These are phyloP conservation scores for Pyrenochaeta sp. DNA, from an alignment of 2,329 filamentous ascomycete species.

Conservation along the genomic window DNA sequence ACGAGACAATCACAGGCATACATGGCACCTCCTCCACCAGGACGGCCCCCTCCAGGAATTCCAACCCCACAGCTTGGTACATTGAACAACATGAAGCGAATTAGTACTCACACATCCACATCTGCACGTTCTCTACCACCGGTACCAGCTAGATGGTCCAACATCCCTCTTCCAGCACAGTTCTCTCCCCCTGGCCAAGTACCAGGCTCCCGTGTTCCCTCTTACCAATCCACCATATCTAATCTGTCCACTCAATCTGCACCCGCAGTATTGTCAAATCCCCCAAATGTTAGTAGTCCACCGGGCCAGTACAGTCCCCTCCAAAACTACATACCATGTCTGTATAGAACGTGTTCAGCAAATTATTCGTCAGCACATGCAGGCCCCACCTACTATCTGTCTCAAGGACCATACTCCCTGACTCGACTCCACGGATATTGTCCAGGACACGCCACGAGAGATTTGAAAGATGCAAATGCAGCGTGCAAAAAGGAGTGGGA, in stretches of 20 bases:
- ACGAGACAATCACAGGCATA: constrained; percentile 8
- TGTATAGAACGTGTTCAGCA: constrained; percentile 29
- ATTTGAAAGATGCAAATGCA: constrained; percentile 36
- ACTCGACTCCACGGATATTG: constrained; percentile 38
- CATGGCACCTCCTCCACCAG: constrained; percentile 12
- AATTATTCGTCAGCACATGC: constrained; percentile 35
- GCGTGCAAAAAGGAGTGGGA: constrained; percentile 38
- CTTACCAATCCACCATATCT: constrained; percentile 29
- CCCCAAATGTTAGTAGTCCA: constrained; percentile 5
- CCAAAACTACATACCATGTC: constrained; percentile 42
- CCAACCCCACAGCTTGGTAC: constrained; percentile 8
- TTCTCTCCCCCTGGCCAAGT: constrained; percentile 19
- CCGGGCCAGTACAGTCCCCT: constrained; percentile 40
- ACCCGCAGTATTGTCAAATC: constrained; percentile 17
- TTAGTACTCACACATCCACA: constrained; percentile 17
- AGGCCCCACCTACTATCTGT: constrained; percentile 39
- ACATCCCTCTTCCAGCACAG: constrained; percentile 23
- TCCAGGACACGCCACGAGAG: constrained; percentile 33
- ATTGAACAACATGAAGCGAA: constrained; percentile 8
- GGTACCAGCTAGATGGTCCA: constrained; percentile 15
- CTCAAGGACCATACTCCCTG: constrained; percentile 38
- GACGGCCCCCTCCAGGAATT: not conserved
- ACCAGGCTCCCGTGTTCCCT: constrained; percentile 23
- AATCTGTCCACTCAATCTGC: constrained; percentile 25
- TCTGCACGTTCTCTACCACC: constrained; percentile 3